Percentiles rank a stretch among this genome's conserved stretches.
Conservation (phyloP, 306 rosid species). For the Biancaea sappan region DNA sequence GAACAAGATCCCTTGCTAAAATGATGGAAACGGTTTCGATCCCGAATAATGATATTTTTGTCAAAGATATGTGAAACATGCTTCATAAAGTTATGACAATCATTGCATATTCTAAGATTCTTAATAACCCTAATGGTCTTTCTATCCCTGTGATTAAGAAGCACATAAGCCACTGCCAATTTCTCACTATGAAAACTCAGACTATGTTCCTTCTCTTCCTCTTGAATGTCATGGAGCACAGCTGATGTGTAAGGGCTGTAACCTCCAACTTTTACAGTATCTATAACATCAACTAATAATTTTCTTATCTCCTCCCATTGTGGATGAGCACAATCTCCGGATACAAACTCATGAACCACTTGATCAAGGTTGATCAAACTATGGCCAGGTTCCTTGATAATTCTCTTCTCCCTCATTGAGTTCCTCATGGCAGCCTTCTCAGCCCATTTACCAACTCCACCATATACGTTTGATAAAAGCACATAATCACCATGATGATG, state of each 20-base stretch:
- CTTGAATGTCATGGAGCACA: conserved; percentile 61
- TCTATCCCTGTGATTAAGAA: conserved; percentile 53
- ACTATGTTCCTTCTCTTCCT: conserved; percentile 61
- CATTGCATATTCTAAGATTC: conserved; percentile 62
- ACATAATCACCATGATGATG: conserved; percentile 60
- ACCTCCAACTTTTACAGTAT: conserved; percentile 46
- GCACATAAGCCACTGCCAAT: conserved; percentile 60
- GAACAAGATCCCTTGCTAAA: conserved; percentile 59
- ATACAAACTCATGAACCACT: conserved; percentile 56
- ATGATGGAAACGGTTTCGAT: conserved; percentile 62
- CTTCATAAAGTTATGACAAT: conserved; percentile 71
- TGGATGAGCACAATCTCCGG: conserved; percentile 59
- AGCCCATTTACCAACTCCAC: conserved; percentile 62
- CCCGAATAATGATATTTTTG: conserved; percentile 46
- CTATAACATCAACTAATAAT: conserved; percentile 44
- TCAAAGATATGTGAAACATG: conserved; percentile 49
- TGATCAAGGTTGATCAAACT: conserved; percentile 57
- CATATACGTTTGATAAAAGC: conserved; percentile 62
- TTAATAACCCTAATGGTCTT: conserved; percentile 57
- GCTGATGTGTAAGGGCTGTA: conserved; percentile 44
- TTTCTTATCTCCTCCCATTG: conserved; percentile 46
- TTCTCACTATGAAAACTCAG: conserved; percentile 68
- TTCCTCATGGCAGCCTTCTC: conserved; percentile 52
- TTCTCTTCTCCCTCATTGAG: conserved; percentile 53
- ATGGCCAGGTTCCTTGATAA: conserved; percentile 54